Evolutionary conservation across 495 filamentous ascomycete genomes (phyloP).

Genomic region (Chaetomium cochliodes): DNA sequence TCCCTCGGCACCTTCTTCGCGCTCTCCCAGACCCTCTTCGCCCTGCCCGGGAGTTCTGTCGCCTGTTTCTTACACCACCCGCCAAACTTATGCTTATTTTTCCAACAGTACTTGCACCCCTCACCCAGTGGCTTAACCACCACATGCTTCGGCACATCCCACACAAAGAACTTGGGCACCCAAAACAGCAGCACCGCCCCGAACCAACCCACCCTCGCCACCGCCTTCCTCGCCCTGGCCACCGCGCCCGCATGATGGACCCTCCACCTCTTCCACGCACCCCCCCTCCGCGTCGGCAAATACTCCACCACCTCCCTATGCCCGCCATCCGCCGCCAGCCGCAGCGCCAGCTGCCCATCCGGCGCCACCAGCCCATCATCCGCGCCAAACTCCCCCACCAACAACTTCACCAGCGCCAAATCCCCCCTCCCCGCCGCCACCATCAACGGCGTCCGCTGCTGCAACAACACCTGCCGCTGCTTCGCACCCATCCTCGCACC

Average conservation of each 20-base stretch:
- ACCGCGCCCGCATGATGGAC: conserved; percentile 27
- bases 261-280: conserved; percentile 36
- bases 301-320: conserved; percentile 36
- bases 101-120: conserved; percentile 30
- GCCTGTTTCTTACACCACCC: conserved; percentile 27
- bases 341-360: conserved; percentile 35
- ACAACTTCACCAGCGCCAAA: conserved; percentile 29
- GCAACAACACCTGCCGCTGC: not conserved
- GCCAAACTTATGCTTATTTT: conserved; percentile 32
- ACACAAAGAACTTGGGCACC: conserved; percentile 34
- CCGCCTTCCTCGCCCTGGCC: conserved; percentile 26
- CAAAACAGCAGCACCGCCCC: conserved; percentile 33
- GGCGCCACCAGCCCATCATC: conserved; percentile 34
- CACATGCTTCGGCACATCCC: conserved; percentile 33
- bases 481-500: not conserved
- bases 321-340: conserved; percentile 32
- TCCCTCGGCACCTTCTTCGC: conserved; percentile 26
- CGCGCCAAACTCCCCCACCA: conserved; percentile 29
- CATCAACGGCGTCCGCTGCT: conserved; percentile 42
- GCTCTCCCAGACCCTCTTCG: conserved; percentile 26
- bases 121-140: conserved; percentile 30
- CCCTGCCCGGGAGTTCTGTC: conserved; percentile 22
- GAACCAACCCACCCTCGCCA: conserved; percentile 26
- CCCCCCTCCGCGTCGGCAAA: conserved; percentile 34
- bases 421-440: conserved; percentile 30